Percentiles rank a stretch among this genome's conserved stretches.
phyloP scores from a whole-genome alignment of 2,329 filamentous ascomycete species.

The Aschersonia sp. region DNA sequence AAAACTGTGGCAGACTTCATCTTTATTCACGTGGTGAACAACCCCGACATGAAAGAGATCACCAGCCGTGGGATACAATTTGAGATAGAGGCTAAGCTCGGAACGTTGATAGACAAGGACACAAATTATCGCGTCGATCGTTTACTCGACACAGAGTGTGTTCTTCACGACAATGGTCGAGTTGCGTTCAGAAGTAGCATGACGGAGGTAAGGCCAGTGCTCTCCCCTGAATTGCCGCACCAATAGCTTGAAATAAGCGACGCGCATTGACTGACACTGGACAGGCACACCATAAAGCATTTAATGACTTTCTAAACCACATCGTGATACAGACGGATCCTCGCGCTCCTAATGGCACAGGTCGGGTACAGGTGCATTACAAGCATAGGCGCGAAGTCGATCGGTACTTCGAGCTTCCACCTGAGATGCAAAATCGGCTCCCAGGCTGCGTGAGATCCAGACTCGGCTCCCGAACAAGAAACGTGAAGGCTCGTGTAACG shows the following conservation, averaged over 20 bases:
- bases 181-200: slow-evolving; percentile 75
- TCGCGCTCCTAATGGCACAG: slow-evolving; percentile 28
- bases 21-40: slow-evolving; percentile 53
- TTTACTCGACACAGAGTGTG: slow-evolving; percentile 53
- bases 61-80: slow-evolving; percentile 54
- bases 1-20: slow-evolving; percentile 70
- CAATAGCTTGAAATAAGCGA: too few relatives aligned
- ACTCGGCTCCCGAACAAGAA: slow-evolving; percentile 33
- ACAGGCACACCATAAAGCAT: slow-evolving; percentile 62
- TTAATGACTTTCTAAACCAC: slow-evolving; percentile 76
- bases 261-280: neutral
- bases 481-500: slow-evolving; percentile 45
- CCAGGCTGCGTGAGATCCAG: slow-evolving; percentile 49
- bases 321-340: slow-evolving; percentile 44
- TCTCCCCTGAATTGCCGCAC: neutral
- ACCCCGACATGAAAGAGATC: slow-evolving; percentile 50
- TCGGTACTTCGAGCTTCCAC: slow-evolving; percentile 64
- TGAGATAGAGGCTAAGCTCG: slow-evolving; percentile 91
- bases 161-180: slow-evolving; percentile 46
- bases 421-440: slow-evolving; percentile 40
- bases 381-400: slow-evolving; percentile 72
- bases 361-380: slow-evolving; percentile 57
- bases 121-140: slow-evolving; percentile 55
- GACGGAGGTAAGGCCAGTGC: slow-evolving; percentile 52
- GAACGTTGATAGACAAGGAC: slow-evolving; percentile 61